Evolutionary conservation across 208 protist species (phyloP).

Genomic region (Acanthamoeba castellanii): DNA sequence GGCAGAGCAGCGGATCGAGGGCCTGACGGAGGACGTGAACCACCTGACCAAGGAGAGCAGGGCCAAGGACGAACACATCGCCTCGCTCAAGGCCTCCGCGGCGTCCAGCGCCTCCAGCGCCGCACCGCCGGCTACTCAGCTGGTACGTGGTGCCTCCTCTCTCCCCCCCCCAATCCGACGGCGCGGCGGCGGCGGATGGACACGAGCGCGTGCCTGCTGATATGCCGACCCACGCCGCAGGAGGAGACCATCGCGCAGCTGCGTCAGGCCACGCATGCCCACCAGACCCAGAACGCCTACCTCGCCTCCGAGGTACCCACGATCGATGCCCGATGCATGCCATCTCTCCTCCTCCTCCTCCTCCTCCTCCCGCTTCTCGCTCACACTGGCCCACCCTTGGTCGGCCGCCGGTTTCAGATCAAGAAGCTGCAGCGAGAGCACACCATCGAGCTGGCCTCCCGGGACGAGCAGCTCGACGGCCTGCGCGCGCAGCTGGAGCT

Average conservation of each 20-base stretch:
- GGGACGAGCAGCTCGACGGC: not conserved
- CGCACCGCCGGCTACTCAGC: not conserved
- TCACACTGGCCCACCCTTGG: not conserved
- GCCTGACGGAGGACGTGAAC: conserved; percentile 7
- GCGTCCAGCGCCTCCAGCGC: not conserved
- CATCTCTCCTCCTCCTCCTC: not conserved
- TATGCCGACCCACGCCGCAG: not conserved
- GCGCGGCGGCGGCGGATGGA: not conserved
- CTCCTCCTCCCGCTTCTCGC: not conserved
- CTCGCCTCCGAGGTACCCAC: conserved; percentile 26
- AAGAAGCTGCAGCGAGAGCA: conserved; percentile 41
- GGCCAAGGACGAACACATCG: conserved; percentile 22
- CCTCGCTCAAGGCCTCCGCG: not conserved
- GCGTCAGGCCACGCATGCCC: conserved; percentile 30
- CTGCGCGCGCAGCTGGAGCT: not conserved
- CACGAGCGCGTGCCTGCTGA: not conserved
- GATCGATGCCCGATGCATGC: not conserved
- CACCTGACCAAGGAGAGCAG: not conserved
- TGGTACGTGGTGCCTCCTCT: not conserved
- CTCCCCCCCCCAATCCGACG: not conserved
- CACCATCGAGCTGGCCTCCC: not conserved
- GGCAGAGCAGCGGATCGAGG: not conserved
- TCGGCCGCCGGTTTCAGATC: not conserved
- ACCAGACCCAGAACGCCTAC: conserved; percentile 57
- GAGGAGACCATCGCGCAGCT: conserved; percentile 51